Conservation (phyloP, 176 grass and related monocot genomes). For the Secale cereale region DNA sequence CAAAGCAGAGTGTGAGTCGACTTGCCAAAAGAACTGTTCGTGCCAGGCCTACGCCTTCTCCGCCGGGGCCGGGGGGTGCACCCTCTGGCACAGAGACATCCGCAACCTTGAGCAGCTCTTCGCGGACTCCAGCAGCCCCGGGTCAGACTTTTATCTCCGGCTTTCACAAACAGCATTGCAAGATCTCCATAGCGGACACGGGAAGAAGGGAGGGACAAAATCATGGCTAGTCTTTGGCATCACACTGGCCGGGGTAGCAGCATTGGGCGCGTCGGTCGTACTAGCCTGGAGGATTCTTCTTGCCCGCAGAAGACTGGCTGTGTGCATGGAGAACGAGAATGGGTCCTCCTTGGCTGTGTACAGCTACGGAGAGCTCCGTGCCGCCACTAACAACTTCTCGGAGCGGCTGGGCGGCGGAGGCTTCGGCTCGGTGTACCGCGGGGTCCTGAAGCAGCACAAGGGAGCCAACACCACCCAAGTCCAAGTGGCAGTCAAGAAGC, state of each 20-base stretch:
- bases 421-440: slow-evolving; percentile 30
- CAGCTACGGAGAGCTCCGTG: slow-evolving; percentile 17
- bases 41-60: slow-evolving; percentile 33
- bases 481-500: slow-evolving; percentile 20
- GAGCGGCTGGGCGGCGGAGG: background rate
- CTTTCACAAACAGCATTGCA: background rate
- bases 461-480: background rate
- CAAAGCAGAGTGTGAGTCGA: background rate
- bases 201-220: background rate
- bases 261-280: background rate
- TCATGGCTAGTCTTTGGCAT: background rate
- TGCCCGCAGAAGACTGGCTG: background rate
- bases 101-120: slow-evolving; percentile 8
- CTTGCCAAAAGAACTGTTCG: slow-evolving; percentile 16
- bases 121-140: background rate
- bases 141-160: slow-evolving; percentile 3
- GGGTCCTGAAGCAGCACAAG: background rate
- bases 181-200: background rate
- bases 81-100: slow-evolving; percentile 12
- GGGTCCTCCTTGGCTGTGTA: slow-evolving; percentile 15
- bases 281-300: background rate
- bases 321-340: background rate
- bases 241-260: background rate
- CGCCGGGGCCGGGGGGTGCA: background rate
- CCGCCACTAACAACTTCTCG: slow-evolving; percentile 34